Evolutionary conservation across 495 filamentous ascomycete genomes (phyloP).

Genomic region (Xylaria longipes): DNA sequence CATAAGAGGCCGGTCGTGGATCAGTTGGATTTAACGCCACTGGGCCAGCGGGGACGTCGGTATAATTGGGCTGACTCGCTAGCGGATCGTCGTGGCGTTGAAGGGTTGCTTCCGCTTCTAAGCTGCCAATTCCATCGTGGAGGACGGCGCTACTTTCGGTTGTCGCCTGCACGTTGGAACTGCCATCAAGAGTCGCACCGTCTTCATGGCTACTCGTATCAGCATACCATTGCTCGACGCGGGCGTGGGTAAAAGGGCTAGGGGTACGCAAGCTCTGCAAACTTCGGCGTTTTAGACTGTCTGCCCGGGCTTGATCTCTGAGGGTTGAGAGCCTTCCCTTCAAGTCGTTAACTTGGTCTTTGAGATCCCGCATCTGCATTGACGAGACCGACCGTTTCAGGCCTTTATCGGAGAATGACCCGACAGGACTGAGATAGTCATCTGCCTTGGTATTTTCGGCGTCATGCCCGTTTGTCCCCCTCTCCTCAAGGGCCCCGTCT

Average conservation of each 20-base stretch:
- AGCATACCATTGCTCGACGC: slow-evolving; percentile 72
- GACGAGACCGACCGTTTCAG: slow-evolving; percentile 62
- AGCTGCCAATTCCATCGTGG: background rate
- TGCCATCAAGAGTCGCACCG: slow-evolving; percentile 10
- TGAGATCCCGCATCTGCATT: slow-evolving; percentile 79
- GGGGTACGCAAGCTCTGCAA: slow-evolving; percentile 82
- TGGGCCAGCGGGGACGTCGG: background rate
- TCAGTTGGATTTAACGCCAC: background rate
- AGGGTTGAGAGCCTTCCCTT: slow-evolving; percentile 89
- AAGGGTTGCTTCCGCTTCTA: background rate
- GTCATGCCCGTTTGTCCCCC: slow-evolving; percentile 26
- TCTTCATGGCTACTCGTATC: slow-evolving; percentile 47
- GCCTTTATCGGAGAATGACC: slow-evolving; percentile 44
- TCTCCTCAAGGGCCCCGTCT: slow-evolving; percentile 43
- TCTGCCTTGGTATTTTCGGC: slow-evolving; percentile 40
- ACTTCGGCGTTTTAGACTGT: slow-evolving; percentile 82
- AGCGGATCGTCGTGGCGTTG: background rate
- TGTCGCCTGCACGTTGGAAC: background rate
- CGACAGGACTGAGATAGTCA: slow-evolving; percentile 48
- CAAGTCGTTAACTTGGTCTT: slow-evolving; percentile 91
- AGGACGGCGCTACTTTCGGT: background rate
- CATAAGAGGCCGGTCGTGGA: background rate
- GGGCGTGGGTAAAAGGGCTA: slow-evolving; percentile 81
- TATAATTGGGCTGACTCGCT: background rate
- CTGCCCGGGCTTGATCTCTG: slow-evolving; percentile 80